Percentiles rank a stretch among this genome's conserved stretches.
Evolutionary conservation across 164 flowering plant species (phyloP).

Genomic region (Berberis vulgaris): DNA sequence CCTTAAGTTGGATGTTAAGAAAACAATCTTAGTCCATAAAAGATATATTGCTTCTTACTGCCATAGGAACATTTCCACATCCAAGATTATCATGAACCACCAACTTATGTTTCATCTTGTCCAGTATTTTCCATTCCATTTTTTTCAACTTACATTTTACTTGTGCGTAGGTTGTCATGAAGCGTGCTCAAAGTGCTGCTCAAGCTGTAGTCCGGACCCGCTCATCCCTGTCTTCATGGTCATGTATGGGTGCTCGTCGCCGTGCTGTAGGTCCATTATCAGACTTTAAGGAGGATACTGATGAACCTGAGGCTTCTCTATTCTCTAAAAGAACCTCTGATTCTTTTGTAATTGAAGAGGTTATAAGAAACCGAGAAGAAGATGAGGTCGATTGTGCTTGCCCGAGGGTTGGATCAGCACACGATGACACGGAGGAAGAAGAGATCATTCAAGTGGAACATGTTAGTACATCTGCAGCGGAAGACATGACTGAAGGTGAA

Average conservation of each 20-base stretch:
- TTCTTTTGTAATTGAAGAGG: conserved; percentile 25
- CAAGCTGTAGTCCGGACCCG: conserved; percentile 81
- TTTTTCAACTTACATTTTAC: too few species aligned
- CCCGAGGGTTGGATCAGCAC: conserved; percentile 28
- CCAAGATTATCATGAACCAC: too few species aligned
- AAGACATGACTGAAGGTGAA: conserved; percentile 70
- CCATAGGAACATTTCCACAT: too few species aligned
- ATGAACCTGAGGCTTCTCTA: conserved; percentile 32
- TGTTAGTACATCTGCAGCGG: conserved; percentile 25
- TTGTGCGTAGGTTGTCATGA: conserved; percentile 60
- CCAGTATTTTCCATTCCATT: too few species aligned
- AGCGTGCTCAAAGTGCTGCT: conserved; percentile 86
- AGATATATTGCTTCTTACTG: too few species aligned
- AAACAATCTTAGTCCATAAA: too few species aligned
- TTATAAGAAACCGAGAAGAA: conserved; percentile 9
- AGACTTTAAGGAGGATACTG: conserved; percentile 31
- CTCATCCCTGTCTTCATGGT: conserved; percentile 73
- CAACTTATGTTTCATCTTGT: too few species aligned
- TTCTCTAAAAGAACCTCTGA: conserved; percentile 29
- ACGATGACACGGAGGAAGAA: conserved; percentile 57
- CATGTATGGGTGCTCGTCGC: conserved; percentile 90
- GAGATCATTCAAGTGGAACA: conserved; percentile 27
- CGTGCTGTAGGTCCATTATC: conserved; percentile 33
- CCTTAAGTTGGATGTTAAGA: too few species aligned
- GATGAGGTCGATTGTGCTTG: conserved; percentile 16